Conservation (phyloP, 116 monocot species). For the Phalaenopsis hybrid region DNA sequence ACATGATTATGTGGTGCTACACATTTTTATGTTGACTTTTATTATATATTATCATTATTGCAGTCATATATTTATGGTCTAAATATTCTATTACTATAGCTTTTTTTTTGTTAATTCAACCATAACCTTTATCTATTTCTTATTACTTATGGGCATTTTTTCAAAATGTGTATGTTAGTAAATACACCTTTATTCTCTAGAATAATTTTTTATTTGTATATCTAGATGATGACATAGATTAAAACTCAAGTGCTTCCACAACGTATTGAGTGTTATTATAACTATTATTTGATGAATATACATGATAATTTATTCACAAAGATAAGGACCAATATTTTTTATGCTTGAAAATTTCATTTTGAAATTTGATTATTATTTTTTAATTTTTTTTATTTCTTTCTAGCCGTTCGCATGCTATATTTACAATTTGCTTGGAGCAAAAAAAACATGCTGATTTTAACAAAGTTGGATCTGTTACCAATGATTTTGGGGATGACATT, state of each 20-base stretch:
- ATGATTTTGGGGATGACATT: conserved; percentile 65
- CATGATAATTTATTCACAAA: neutral
- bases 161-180: neutral
- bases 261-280: neutral
- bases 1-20: neutral
- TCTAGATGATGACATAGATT: neutral
- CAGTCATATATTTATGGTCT: neutral
- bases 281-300: neutral
- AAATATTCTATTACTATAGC: no score
- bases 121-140: neutral
- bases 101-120: no score
- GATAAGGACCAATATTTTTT: neutral
- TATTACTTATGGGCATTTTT: neutral
- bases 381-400: neutral
- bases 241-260: neutral
- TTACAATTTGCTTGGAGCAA: conserved; percentile 87
- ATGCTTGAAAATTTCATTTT: neutral
- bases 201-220: neutral
- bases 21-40: neutral
- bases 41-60: neutral
- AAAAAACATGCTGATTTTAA: conserved; percentile 32
- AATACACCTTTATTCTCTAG: neutral
- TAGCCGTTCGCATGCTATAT: conserved; percentile 99
- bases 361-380: neutral
- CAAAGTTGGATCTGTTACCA: conserved; percentile 14